These are phyloP conservation scores for Fusarium albidum DNA, from an alignment of 2,329 filamentous ascomycete genomes.

Conservation along the genomic window DNA sequence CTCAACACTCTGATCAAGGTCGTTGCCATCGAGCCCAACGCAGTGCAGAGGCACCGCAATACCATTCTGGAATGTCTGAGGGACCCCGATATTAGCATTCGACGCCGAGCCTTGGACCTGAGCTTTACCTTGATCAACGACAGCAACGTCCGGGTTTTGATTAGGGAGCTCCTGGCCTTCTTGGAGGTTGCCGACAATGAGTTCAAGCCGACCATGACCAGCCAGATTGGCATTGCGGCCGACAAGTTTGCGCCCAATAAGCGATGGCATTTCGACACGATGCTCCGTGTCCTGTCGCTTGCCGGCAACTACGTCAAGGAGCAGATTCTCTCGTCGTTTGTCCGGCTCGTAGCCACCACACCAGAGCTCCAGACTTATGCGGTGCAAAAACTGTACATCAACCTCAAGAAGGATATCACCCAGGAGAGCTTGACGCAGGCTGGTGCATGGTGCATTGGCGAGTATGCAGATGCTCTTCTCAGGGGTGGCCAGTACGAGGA, in stretches of 20 bases:
- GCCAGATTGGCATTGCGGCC: conserved; percentile 95
- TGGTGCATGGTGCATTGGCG: conserved; percentile 96
- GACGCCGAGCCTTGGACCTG: conserved; percentile 91
- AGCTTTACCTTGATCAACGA: conserved; percentile 99
- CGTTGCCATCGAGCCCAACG: conserved; percentile 96
- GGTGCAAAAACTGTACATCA: conserved; percentile 91
- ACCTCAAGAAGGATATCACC: conserved; percentile 94
- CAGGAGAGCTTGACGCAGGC: conserved; percentile 95
- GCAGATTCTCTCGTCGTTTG: conserved; percentile 95
- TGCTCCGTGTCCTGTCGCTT: conserved; percentile 90
- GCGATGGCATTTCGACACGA: conserved; percentile 98
- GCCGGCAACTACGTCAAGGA: conserved; percentile 98
- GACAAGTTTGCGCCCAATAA: conserved; percentile 97
- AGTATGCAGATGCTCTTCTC: conserved; percentile 92
- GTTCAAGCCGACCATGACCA: conserved; percentile 98
- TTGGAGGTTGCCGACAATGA: conserved; percentile 97
- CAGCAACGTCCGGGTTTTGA: conserved; percentile 90
- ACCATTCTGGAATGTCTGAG: conserved; percentile 96
- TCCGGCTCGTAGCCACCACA: conserved; percentile 93
- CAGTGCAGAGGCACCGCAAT: conserved; percentile 95
- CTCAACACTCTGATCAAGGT: conserved; percentile 98
- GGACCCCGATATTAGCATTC: conserved; percentile 97
- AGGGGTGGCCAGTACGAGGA: conserved; percentile 92
- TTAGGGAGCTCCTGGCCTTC: conserved; percentile 93
- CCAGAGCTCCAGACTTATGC: conserved; percentile 96